Evolutionary conservation across 1,284 basidiomycete genomes (phyloP), one percentile per base, ranked within the genome.

Genomic region (Ustilago esculenta): DNA sequence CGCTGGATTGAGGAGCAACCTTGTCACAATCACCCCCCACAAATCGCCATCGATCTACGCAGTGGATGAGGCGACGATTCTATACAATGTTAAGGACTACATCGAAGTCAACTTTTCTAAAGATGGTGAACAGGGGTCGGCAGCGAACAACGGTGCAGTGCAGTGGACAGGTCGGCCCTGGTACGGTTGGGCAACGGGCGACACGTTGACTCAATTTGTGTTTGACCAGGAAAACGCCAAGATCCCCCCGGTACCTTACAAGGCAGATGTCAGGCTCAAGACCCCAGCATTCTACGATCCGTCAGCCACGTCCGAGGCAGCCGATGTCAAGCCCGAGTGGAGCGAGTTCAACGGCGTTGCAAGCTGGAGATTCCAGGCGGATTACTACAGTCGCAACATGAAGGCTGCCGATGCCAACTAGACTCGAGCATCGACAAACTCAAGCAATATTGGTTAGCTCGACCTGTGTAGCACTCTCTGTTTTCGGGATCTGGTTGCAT

Each of bases 1-100:
- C 30, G 69, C 69, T 4, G 69, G 69, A 0, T 30, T 72, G 12
- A 48, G 69, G 15, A 67, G 64, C 48, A 56, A 24, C 29, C 27
- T 59, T 8, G 52, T 37, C 29, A 52, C 49, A 50, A 32, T 72
- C 47, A 53, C 55, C 2, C 69, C 69, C 4, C 4, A 27, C 41
- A 59, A 60, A 18, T 59, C 69, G 4, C 69, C 69, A 3, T 53
- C 58, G 23, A 54, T 51, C 50, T 65, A 71, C 30, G 11, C 35
- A 2, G 42, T 21, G 0, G 58, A 72, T 32, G 48, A 54, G 24
- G 47, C 30, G 6, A 43, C 24, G 11, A 55, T 72, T n/a, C 23
- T 55, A 9, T 72, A 72, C 55, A 67, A 63, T 21, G 69, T 67
- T 20, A 44, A 56, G 46, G 54, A 64, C 44, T 67, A 63, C 48